Evolutionary conservation across 192 early-diverging fungal genomes (phyloP).

Genomic region (Podila epigama): DNA sequence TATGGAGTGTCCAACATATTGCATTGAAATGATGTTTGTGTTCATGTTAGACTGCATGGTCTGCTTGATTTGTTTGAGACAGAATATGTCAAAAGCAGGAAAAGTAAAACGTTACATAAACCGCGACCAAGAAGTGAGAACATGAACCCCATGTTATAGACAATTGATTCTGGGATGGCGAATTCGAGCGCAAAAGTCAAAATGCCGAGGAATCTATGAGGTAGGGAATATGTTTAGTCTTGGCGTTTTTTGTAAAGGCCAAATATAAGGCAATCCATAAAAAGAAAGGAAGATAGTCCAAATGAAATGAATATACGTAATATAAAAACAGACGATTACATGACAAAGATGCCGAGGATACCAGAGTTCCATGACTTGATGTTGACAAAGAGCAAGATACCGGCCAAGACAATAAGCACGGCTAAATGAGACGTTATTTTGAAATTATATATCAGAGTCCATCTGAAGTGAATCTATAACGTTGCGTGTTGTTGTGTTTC

Average conservation of each 20-base stretch:
- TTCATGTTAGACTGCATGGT: not conserved
- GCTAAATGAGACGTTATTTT: not conserved
- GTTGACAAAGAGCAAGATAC: constrained; percentile 27
- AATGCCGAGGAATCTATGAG: constrained; percentile 15
- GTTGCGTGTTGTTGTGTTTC: no score
- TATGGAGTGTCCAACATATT: no score
- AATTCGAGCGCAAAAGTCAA: constrained; percentile 40
- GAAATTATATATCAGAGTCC: no score
- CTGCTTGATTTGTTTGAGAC: not conserved
- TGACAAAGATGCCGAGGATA: constrained; percentile 29
- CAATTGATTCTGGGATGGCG: constrained; percentile 29
- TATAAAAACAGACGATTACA: no score
- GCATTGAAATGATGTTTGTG: not conserved
- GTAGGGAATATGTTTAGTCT: not conserved
- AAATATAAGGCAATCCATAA: not conserved
- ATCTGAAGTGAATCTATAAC: no score
- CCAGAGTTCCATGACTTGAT: constrained; percentile 36
- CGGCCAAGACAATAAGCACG: constrained; percentile 33
- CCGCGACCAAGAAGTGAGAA: constrained; percentile 44
- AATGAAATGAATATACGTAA: no score
- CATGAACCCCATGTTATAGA: constrained; percentile 45
- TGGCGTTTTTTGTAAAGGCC: not conserved
- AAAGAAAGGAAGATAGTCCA: not conserved
- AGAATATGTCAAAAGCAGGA: not conserved
- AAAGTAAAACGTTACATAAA: constrained; percentile 14